Evolutionary conservation across 495 filamentous ascomycete species (phyloP), one percentile per base, ranked within the genome.

Genomic region (Antarctomyces pellizariae): DNA sequence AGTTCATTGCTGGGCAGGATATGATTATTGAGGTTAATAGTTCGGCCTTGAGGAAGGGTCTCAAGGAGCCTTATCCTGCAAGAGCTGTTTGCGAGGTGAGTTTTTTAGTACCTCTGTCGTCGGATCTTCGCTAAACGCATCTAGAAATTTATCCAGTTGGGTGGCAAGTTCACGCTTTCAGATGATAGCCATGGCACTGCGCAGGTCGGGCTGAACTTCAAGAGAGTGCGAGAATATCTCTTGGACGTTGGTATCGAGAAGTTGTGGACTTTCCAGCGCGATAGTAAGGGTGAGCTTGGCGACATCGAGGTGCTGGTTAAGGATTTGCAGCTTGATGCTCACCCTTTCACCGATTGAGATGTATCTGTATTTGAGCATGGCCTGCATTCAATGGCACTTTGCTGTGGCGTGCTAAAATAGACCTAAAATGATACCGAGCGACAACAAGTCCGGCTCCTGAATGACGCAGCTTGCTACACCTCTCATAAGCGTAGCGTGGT

Each of bases 1-100:
- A 59, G 24, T 57, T 69, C 32, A 56, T 86, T 25, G 60, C 52
- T 12, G 55, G 43, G 25, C 79, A 90, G 43, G 76, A 74, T 6
- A 82, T 78, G 1, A 57, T 90, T 41, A 33, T 95, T 21, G 86
- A 97, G 59, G 50, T 90, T 39, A 97, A 95, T 47, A 77, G 71
- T 20, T 66, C 73, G 28, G 79, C 64, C 17, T 44, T 93, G 48
- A 58, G 86, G 42, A 95, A 95, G 55, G 86, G 83, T 11, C 63
- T 92, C 56, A 60, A 52, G 9, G 78, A 91, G 53, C 77, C 84
- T 25, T 97, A 95, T 60, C 86, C 86, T 1, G 64, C 61, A 35
- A 56, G 57, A 24, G 64, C 72, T 45, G 67, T 97, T 43, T 83
- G 76, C 37, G 49, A 74, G 65, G 76, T 78, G 33, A 37, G 58